These are phyloP conservation scores for Acorus calamus DNA, from an alignment of 106 monocot species.

Conservation along the genomic window DNA sequence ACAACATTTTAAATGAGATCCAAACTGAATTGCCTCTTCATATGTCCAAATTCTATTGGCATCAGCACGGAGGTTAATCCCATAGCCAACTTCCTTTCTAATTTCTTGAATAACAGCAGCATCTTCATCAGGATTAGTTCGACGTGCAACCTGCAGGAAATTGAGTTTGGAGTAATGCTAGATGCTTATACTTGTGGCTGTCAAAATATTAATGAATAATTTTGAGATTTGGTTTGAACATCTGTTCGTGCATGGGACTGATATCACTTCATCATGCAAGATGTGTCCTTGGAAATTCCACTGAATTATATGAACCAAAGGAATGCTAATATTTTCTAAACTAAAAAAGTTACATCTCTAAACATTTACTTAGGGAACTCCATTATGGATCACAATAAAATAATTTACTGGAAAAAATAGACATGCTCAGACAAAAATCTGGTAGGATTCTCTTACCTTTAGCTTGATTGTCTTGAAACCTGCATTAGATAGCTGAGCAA, in stretches of 20 bases:
- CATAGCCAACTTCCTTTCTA: conserved; percentile 50
- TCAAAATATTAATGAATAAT: not conserved
- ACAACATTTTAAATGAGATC: conserved; percentile 40
- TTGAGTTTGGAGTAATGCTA: not conserved
- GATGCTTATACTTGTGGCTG: not conserved
- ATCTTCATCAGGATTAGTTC: conserved; percentile 68
- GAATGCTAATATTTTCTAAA: too few relatives aligned
- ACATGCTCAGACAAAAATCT: too few relatives aligned
- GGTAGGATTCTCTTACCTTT: conserved; percentile 32
- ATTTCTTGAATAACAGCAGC: conserved; percentile 59
- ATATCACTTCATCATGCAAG: too few relatives aligned
- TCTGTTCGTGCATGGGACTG: too few relatives aligned
- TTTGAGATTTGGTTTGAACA: too few relatives aligned
- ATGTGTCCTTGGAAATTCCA: too few relatives aligned
- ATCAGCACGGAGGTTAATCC: conserved; percentile 78
- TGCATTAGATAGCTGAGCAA: conserved; percentile 58
- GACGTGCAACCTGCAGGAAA: conserved; percentile 67
- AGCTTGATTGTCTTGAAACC: conserved; percentile 82
- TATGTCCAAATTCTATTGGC: conserved; percentile 87
- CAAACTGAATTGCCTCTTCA: conserved; percentile 71
- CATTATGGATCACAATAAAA: too few relatives aligned
- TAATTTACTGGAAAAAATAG: too few relatives aligned
- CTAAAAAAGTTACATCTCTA: not conserved
- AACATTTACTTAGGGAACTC: not conserved
- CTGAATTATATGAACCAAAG: too few relatives aligned